Base-by-base conservation (phyloP, 352 stramenopile genomes). In the Pythium coloratum region DNA sequence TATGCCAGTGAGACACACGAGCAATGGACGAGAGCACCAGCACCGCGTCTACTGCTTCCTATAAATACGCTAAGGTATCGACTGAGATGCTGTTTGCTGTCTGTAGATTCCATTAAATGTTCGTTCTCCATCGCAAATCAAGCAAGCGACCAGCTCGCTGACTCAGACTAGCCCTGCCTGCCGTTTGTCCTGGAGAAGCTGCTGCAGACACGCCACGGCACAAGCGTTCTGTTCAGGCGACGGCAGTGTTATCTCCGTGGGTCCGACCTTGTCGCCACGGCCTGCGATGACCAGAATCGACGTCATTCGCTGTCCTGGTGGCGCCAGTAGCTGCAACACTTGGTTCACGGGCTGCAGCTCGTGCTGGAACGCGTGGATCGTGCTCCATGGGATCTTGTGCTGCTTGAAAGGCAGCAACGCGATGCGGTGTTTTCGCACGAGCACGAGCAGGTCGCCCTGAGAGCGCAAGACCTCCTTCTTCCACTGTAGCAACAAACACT, bases 271-370 rank as follows among this genome's bases (percentile, higher is more conserved):
- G 10, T 78, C 73, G 3, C 66, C 76, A 6, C 59, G 57, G 8
- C 59, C 57, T 9, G 74, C 70, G 20, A 84, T 75, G 16, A 81
- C 60, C 34, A 84, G 49, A 36, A 84, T 81, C 33, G 72, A 84
- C 30, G 70, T 76, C 55, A 71, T 73, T n/a, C 67, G 65, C 20
- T 47, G 49, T 2, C 65, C 58, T n/a, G 58, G 57, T 30, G 69
- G 64, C 10, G 73, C 66, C 16, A 71, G 57, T 20, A 71, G 53
- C 75, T 81, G 64, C 2, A 61, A 59, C 6, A 72, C 55, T 8
- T 63, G 59, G 47, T 65, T 57, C 10, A 67, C 70, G 4, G 67
- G 67, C 16, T 65, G 62, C 28, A 71, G 30, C 32, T 83, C 76
- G 51, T 80, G 73, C 51, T 81, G 76, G 34, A 83, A 73, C 6